A percentile compares a stretch with the other conserved stretches of the same genome.
Evolutionary conservation across 306 rosid species (phyloP).

Genomic region (Clitoria ternatea): DNA sequence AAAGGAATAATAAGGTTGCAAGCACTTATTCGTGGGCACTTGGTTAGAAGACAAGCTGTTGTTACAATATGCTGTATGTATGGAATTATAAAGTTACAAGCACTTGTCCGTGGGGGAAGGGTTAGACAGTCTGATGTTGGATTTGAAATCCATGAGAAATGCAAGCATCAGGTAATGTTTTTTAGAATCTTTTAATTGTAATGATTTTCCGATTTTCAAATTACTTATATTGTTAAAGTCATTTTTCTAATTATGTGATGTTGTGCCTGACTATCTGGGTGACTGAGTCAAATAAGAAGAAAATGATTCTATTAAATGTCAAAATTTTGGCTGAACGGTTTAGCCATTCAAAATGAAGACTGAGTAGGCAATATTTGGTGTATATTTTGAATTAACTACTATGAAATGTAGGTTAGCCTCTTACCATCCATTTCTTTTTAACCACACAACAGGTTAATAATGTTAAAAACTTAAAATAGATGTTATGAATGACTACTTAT

Average conservation of each 20-base stretch:
- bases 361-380: neutral
- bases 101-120: conserved; percentile 56
- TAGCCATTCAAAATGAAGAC: neutral
- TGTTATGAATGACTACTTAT: neutral
- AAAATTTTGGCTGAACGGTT: neutral
- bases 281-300: neutral
- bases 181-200: neutral
- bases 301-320: neutral
- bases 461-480: neutral
- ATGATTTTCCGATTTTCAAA: neutral
- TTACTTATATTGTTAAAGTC: neutral
- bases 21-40: conserved; percentile 90
- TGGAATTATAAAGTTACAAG: conserved; percentile 75
- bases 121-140: conserved; percentile 57
- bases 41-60: conserved; percentile 83
- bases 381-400: neutral
- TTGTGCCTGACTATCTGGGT: neutral
- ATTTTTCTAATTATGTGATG: neutral
- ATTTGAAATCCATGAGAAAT: conserved; percentile 45
- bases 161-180: conserved; percentile 45
- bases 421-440: neutral
- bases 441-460: neutral
- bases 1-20: conserved; percentile 92
- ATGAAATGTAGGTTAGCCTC: neutral
- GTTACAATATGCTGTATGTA: conserved; percentile 62